These are phyloP conservation scores for Claviceps paspali DNA, from an alignment of 2,329 filamentous ascomycete genomes.

Conservation along the genomic window DNA sequence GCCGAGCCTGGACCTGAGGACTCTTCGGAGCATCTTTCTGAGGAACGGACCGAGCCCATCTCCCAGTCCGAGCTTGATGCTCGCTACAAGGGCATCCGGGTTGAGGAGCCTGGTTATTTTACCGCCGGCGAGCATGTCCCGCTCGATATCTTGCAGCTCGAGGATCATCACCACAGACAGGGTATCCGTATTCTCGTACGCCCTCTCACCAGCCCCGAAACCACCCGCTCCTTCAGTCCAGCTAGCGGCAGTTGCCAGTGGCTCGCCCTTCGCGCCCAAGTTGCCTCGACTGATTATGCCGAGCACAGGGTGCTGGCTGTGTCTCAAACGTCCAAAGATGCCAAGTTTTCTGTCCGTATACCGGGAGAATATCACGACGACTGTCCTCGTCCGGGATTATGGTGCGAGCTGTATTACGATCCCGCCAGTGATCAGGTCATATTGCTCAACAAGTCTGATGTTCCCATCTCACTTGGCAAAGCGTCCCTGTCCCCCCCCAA, in stretches of 20 bases:
- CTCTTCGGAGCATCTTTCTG: constrained; percentile 23
- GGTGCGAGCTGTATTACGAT: constrained; percentile 46
- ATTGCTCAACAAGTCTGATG: constrained; percentile 38
- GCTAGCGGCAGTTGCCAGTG: constrained; percentile 41
- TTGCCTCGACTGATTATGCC: constrained; percentile 34
- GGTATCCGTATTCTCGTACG: constrained; percentile 43
- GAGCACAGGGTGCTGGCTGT: constrained; percentile 43
- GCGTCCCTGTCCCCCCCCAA: constrained; percentile 25
- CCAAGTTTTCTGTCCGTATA: constrained; percentile 44
- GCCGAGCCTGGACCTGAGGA: constrained; percentile 26
- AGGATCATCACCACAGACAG: constrained; percentile 36
- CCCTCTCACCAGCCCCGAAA: constrained; percentile 34
- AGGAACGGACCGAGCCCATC: constrained; percentile 43
- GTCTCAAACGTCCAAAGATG: constrained; percentile 43
- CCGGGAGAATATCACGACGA: constrained; percentile 31
- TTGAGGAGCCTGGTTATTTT: constrained; percentile 26
- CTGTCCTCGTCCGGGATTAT: constrained; percentile 31
- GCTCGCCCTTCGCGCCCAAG: constrained; percentile 39
- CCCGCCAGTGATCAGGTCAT: constrained; percentile 43
- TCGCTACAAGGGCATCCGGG: constrained; percentile 29
- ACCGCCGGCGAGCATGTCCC: constrained; percentile 29
- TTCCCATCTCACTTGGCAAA: constrained; percentile 34
- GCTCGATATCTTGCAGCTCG: constrained; percentile 35
- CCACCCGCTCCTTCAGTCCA: constrained; percentile 38
- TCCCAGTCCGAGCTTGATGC: constrained; percentile 39